Evolutionary conservation across 805 yeast species (phyloP).

Genomic region (Danielia reshetovae): DNA sequence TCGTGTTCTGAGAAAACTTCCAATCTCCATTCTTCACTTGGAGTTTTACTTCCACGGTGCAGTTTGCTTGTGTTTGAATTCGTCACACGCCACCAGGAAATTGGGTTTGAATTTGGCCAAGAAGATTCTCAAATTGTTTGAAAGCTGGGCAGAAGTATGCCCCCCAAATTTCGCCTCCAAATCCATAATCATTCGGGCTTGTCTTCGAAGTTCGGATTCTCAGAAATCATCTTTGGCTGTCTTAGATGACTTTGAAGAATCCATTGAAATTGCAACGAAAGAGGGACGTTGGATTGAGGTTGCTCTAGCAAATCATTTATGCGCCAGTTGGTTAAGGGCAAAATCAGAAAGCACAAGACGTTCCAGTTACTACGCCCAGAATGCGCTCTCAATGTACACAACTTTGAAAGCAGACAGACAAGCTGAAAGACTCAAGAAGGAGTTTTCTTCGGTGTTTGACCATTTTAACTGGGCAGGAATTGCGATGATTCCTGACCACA

Average conservation of each 20-base stretch:
- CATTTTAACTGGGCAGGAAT: conserved; percentile 32
- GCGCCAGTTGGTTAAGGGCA: conserved; percentile 37
- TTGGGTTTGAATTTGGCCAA: conserved; percentile 19
- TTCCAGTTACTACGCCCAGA: conserved; percentile 31
- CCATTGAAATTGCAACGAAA: conserved; percentile 36
- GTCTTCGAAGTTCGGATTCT: conserved; percentile 14
- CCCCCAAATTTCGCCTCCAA: conserved; percentile 40
- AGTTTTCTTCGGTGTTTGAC: conserved; percentile 24
- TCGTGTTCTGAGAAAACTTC: conserved; percentile 19
- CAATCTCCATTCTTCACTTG: conserved; percentile 19
- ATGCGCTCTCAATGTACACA: conserved; percentile 33
- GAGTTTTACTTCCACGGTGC: conserved; percentile 20
- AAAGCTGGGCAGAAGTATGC: conserved; percentile 31
- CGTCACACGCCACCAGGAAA: conserved; percentile 15
- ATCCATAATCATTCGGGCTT: conserved; percentile 31
- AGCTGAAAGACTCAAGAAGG: conserved; percentile 21
- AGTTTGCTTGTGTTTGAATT: conserved; percentile 17
- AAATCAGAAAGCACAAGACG: conserved; percentile 25
- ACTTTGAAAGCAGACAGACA: conserved; percentile 23
- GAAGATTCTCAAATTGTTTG: conserved; percentile 21
- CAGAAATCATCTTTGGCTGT: conserved; percentile 28
- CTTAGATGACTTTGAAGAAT: conserved; percentile 43
- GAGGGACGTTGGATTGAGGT: conserved; percentile 32
- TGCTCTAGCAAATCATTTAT: conserved; percentile 38
- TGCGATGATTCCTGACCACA: conserved; percentile 8